Base-by-base conservation (phyloP, 805 yeast genomes). In the Yarrowia sp. region DNA sequence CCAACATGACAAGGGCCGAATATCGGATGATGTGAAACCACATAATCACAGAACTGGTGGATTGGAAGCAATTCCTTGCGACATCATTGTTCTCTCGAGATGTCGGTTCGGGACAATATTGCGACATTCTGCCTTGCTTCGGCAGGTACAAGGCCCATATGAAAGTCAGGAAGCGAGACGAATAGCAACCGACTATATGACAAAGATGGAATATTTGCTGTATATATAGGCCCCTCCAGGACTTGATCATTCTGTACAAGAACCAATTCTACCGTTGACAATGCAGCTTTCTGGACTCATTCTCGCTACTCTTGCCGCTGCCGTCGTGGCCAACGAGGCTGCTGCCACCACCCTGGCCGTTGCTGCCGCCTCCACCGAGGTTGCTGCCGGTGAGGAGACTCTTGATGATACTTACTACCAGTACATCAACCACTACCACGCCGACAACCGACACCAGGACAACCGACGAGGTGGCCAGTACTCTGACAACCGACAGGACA, bases 401-500 rank as follows among this genome's bases (percentile, higher is more conserved):
- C 58, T 51, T 18, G 58, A 51, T 38, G 58, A 51, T 13, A 51
- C 42, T 8, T 51, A 51, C 58, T 51, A 51, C 43, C 58, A 51
- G 58, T 51, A 51, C 43, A 51, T 51, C 58, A 51, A 18, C 43
- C 36, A 51, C 43, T 51, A 51, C 43, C 58, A 51, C 22, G 43
- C 58, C 13, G 41, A 51, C 43, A 51, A 51, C 35, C 58, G 58
- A n/a, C 14, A 51, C 43, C 58, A 51, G 43, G 58, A 51, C 58
- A 51, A 51, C 43, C 58, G 58, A 36, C 13, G n/a, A 11, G 58
- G 58, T n/a, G 58, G 58, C 10, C 58, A 51, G 58, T 51, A 51
- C 43, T 51, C 58, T n/a, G 58, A 51, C 58, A 51, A 51, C 58
- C 58, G 58, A 4, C 38, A 42, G 5, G 58, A 51, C 35, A 51